phyloP scores from a whole-genome alignment of 208 protist species.

The Herpetomonas samuelpessoai region DNA sequence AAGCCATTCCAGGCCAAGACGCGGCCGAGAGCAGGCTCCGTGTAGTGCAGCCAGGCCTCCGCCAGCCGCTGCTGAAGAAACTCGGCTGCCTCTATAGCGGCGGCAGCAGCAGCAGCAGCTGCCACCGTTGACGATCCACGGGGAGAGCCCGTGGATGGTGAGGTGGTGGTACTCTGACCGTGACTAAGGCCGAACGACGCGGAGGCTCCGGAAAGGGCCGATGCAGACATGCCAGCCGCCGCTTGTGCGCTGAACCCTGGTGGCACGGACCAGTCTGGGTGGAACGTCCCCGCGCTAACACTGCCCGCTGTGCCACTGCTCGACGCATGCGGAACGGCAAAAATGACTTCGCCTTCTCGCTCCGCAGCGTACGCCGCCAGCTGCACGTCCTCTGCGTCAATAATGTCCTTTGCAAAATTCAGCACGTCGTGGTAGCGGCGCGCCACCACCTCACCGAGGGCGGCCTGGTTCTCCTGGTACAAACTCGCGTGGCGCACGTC shows the following conservation, averaged over 20 bases:
- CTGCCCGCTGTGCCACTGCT: no score
- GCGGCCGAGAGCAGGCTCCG: slow-evolving; percentile 29
- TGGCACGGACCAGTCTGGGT: no score
- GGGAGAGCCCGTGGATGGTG: no score
- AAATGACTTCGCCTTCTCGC: slow-evolving; percentile 11
- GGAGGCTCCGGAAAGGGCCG: no score
- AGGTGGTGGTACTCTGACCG: no score
- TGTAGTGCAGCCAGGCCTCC: slow-evolving; percentile 31
- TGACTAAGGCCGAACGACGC: no score
- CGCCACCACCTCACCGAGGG: slow-evolving; percentile 28
- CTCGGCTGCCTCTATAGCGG: slow-evolving; percentile 9
- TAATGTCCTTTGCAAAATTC: slow-evolving; percentile 23
- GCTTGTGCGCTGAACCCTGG: no score
- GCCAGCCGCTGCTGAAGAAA: slow-evolving; percentile 18
- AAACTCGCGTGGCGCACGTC: slow-evolving; percentile 24
- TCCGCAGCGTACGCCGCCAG: slow-evolving; percentile 5
- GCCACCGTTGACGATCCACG: no score
- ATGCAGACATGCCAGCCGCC: no score
- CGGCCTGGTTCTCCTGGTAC: slow-evolving; percentile 27
- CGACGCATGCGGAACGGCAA: no score
- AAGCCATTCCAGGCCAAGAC: slow-evolving; percentile 37
- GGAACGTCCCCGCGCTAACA: no score
- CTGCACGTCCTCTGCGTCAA: slow-evolving; percentile 34
- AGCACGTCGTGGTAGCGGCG: slow-evolving; percentile 38
- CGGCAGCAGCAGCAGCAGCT: no score